Evolutionary conservation across 2,329 filamentous ascomycete species (phyloP), one percentile per base, ranked within the genome.

Genomic region (Aspergillus jensenii): DNA sequence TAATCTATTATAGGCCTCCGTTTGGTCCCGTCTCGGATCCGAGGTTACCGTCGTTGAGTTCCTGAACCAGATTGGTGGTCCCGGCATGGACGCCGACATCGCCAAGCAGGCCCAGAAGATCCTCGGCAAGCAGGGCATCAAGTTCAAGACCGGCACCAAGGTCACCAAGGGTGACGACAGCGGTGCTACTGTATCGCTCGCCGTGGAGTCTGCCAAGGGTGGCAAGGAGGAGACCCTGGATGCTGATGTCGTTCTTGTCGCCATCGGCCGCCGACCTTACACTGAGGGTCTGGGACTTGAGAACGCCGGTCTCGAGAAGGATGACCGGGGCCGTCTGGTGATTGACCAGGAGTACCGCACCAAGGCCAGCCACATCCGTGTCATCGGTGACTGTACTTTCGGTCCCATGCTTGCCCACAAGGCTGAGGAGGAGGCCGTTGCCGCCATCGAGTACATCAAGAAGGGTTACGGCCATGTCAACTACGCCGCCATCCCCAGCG

Each of bases 311-410:
- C 67, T 76, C 48, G 73, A 76, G 67, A 73, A 84, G 61, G 95
- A 99, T 75, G 93, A 98, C 74, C 90, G 90, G 67, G 95, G 95
- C 72, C 91, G 95, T 70, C 84, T 99, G 63, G 90, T 99, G 70
- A 97, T 99, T 74, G 95, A 99, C 83, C 92, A 93, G 69, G 93
- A 99, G 80, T 99, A 96, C 85, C 92, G 95, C 79, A 99, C 95
- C 73, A 98, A 97, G 83, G 82, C 95, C 67, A 90, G 93, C 48
- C 95, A 99, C 82, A 97, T 99, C 77, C 93, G 95, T 70, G 95
- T 93, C 70, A 90, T 98, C 66, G 95, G 95, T 73, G 95, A 98
- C 77, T 90, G 87, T 73, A 99, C 95, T 47, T 99, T 99, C 76
- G 95, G 95, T 9, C 93, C 93, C 72, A 99, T 99, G 95, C 88